Base-by-base conservation (phyloP, 805 yeast genomes). In the Millerozyma acaciae region DNA sequence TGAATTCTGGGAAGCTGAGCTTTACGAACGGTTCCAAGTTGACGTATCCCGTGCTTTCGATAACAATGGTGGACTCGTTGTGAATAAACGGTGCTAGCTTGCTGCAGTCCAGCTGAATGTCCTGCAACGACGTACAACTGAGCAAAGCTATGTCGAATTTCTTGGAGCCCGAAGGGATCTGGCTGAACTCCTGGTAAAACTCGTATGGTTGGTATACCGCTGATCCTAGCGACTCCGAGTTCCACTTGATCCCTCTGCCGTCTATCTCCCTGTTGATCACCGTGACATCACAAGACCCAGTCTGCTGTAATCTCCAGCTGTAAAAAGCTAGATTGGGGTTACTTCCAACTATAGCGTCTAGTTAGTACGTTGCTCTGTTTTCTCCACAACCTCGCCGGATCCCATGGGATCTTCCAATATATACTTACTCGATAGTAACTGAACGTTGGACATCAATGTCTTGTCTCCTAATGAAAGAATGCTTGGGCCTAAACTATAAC, bases 31-130 rank as follows among this genome's bases (percentile, higher is more conserved):
- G 83, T 53, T 84, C 90, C 33, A 84, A 54, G 52, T 80, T 80
- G 36, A 84, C 75, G 50, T 74, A 83, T 4, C 86, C 85, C 2
- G 86, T 76, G 30, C 80, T 73, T 57, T 84, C 94, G 22, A 84
- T 60, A 16, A 83, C 60, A 2, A 84, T 59, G 21, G 78, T 61
- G 16, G 87, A 70, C 52, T 70, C 40, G 6, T 43, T 34, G 28
- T 51, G 40, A 14, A 65, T 38, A 32, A 38, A 53, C 3, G 60
- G 57, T 17, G 38, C 43, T 20, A 65, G 37, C 18, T 38, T 44
- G 12, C 42, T 36, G 30, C 64, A 53, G 10, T 44, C 28, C 7
- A 43, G 37, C 45, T 62, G 71, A 42, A 65, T 62, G 41, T 57
- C 62, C 44, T 67, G 72, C 25, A 67, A 51, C 10, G 66, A 56